These are phyloP conservation scores for Lentinula aciculospora DNA, from an alignment of 768 basidiomycete genomes.

Conservation along the genomic window DNA sequence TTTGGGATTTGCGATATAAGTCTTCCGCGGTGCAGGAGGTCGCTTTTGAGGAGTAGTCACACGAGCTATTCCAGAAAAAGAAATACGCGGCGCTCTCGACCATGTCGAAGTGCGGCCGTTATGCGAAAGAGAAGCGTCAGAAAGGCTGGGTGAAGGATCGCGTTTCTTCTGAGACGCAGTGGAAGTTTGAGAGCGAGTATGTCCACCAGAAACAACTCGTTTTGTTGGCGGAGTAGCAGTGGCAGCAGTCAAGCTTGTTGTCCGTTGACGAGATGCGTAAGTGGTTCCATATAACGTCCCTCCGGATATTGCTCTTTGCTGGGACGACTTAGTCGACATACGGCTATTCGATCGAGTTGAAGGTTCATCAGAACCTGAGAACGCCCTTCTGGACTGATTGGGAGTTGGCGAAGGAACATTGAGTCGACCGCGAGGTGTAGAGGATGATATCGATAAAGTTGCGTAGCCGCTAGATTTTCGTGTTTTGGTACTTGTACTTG, in stretches of 20 bases:
- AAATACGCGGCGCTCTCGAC: slow-evolving; percentile 64
- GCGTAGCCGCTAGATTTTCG: slow-evolving; percentile 21
- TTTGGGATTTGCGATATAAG: slow-evolving; percentile 84
- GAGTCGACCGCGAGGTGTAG: slow-evolving; percentile 33
- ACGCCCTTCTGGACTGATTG: slow-evolving; percentile 35
- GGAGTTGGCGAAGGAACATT: slow-evolving; percentile 38
- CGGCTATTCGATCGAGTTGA: slow-evolving; percentile 49
- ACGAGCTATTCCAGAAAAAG: slow-evolving; percentile 41
- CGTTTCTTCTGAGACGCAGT: slow-evolving; percentile 26
- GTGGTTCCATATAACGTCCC: slow-evolving; percentile 57
- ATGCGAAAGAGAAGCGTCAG: slow-evolving; percentile 52
- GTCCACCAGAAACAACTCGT: slow-evolving; percentile 24
- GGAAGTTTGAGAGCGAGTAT: slow-evolving; percentile 36
- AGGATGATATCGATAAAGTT: slow-evolving; percentile 19
- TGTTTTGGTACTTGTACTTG: slow-evolving; percentile 3
- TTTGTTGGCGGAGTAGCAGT: slow-evolving; percentile 26
- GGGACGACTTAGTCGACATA: slow-evolving; percentile 46
- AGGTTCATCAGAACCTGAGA: slow-evolving; percentile 41
- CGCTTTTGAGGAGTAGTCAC: slow-evolving; percentile 43
- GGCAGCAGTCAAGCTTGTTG: slow-evolving; percentile 52
- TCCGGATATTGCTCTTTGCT: slow-evolving; percentile 65
- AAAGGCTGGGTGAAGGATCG: slow-evolving; percentile 54
- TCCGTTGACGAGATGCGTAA: slow-evolving; percentile 81
- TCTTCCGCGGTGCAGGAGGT: slow-evolving; percentile 41
- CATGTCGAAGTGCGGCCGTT: slow-evolving; percentile 40